Percentiles rank a stretch among this genome's conserved stretches.
phyloP scores from a whole-genome alignment of 495 filamentous ascomycete species.

The Aspergillus avenaceus region DNA sequence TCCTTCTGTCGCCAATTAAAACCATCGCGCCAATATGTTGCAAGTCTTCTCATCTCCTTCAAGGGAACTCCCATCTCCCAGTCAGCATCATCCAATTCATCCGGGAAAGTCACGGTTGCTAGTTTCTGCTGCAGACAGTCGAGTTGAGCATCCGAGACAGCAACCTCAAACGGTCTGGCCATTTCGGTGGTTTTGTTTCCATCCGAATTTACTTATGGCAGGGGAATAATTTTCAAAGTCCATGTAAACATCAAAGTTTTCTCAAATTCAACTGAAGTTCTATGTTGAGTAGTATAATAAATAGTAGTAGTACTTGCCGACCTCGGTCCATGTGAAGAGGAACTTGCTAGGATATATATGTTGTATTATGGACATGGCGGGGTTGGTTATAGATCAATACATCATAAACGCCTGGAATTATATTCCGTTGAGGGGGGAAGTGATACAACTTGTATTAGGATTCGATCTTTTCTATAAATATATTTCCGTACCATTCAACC shows the following conservation, averaged over 20 bases:
- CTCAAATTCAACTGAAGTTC: too few species aligned
- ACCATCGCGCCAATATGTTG: constrained; percentile 37
- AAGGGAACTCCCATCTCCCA: constrained; percentile 50
- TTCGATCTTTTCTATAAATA: background rate
- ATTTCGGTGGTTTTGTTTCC: background rate
- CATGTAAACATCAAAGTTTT: too few species aligned
- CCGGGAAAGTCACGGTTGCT: constrained; percentile 36
- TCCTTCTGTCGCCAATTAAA: constrained; percentile 49
- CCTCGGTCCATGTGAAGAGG: constrained; percentile 8
- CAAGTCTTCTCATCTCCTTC: constrained; percentile 41
- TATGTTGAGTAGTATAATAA: background rate
- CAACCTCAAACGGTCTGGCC: constrained; percentile 37
- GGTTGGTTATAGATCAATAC: too few species aligned
- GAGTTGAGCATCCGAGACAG: constrained; percentile 36
- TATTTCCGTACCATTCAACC: background rate
- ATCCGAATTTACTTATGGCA: background rate
- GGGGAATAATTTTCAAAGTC: constrained; percentile 8
- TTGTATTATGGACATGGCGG: too few species aligned
- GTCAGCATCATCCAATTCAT: constrained; percentile 39
- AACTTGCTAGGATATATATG: too few species aligned
- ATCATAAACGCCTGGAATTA: too few species aligned
- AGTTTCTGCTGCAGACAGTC: constrained; percentile 39
- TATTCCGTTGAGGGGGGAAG: background rate
- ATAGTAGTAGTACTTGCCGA: background rate
- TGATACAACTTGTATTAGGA: too few species aligned